These are phyloP conservation scores for Adansonia digitata DNA, from an alignment of 345 rosid genomes.

Conservation along the genomic window DNA sequence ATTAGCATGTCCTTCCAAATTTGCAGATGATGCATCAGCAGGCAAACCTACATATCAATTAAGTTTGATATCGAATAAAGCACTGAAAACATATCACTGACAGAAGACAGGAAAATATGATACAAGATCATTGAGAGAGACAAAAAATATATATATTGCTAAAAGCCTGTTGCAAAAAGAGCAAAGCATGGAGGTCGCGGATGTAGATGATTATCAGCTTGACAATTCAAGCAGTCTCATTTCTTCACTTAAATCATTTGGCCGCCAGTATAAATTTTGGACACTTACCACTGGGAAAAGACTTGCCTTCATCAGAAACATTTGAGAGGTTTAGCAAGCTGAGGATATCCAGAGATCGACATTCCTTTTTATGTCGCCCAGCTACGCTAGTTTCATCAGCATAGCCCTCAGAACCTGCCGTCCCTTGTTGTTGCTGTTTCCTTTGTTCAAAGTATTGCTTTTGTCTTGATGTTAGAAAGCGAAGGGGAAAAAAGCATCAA, in stretches of 20 bases:
- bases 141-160: not conserved
- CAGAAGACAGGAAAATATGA: not conserved
- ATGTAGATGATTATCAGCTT: not conserved
- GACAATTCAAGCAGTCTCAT: not conserved
- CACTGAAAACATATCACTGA: not conserved
- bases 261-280: not conserved
- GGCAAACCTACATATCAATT: conserved; percentile 1
- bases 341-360: conserved; percentile 71
- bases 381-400: conserved; percentile 23
- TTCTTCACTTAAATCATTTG: not conserved
- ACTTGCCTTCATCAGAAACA: conserved; percentile 29
- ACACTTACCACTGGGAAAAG: conserved; percentile 34
- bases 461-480: conserved; percentile 49
- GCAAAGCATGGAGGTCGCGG: not conserved
- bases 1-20: not conserved
- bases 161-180: not conserved
- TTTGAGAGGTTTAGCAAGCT: conserved; percentile 49
- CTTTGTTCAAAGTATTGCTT: conserved; percentile 84
- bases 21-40: not conserved
- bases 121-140: not conserved
- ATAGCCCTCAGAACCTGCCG: conserved; percentile 30
- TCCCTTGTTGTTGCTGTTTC: conserved; percentile 48
- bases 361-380: conserved; percentile 32
- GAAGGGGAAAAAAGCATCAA: not conserved
- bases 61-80: not conserved